A percentile compares a stretch with the other conserved stretches of the same genome.
phyloP scores from a whole-genome alignment of 1,139 yeast species.

The Yamadazyma dushanensis region DNA sequence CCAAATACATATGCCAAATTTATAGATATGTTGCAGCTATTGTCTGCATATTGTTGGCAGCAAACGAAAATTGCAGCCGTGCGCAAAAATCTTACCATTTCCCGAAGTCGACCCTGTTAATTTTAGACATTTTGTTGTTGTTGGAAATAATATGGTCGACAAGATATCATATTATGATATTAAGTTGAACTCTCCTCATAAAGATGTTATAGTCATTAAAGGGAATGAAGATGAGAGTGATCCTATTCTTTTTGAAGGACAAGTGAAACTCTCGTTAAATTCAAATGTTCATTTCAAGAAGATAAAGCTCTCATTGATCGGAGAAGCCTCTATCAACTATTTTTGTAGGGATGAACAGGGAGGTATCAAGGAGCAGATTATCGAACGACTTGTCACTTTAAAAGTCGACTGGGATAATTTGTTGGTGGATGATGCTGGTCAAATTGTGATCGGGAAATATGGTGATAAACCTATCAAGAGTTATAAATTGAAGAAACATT shows the following conservation, averaged over 20 bases:
- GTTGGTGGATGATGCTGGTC: conserved; percentile 48
- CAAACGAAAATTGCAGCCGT: conserved; percentile 7
- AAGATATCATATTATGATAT: conserved; percentile 55
- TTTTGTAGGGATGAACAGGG: conserved; percentile 41
- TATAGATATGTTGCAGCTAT: no score
- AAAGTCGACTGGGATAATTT: conserved; percentile 63
- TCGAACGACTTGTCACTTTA: conserved; percentile 51
- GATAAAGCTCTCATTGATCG: conserved; percentile 48
- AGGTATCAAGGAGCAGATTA: conserved; percentile 40
- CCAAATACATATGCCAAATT: no score
- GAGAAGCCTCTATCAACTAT: conserved; percentile 57
- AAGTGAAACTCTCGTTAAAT: conserved; percentile 54
- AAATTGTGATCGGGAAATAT: conserved; percentile 41
- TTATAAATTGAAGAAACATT: conserved; percentile 13
- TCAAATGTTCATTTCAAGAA: conserved; percentile 51
- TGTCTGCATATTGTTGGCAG: no score
- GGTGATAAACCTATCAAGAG: conserved; percentile 32
- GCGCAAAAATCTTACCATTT: background rate
- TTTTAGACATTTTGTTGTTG: background rate
- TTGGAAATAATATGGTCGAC: conserved; percentile 64
- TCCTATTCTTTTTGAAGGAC: conserved; percentile 53
- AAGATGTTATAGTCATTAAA: conserved; percentile 51
- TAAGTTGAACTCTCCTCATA: conserved; percentile 49
- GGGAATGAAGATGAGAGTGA: conserved; percentile 64
- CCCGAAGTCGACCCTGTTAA: background rate